Conservation (phyloP, 306 rosid species). For the Glycine tomentella region DNA sequence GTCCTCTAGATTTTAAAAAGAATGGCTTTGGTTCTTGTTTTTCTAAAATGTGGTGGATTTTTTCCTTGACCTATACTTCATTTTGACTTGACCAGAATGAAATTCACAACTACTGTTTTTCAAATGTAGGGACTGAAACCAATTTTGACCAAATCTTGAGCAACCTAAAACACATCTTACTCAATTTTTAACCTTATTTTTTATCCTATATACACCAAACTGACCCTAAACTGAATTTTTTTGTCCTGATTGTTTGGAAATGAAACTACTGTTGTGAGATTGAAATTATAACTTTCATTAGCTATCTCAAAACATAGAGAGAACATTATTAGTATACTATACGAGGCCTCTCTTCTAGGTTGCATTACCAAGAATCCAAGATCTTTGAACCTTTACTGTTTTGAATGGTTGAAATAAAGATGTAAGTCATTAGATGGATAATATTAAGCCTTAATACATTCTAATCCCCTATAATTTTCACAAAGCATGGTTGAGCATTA, state of each 20-base stretch:
- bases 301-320: slow-evolving; percentile 9
- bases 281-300: slow-evolving; percentile 20
- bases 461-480: background rate
- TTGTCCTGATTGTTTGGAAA: background rate
- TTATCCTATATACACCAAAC: background rate
- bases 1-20: too few species aligned
- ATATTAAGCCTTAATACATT: background rate
- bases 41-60: background rate
- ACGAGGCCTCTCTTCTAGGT: background rate
- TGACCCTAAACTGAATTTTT: background rate
- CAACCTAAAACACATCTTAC: background rate
- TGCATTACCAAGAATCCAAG: slow-evolving; percentile 7
- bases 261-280: slow-evolving; percentile 11
- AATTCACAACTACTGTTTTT: background rate
- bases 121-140: background rate
- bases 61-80: background rate
- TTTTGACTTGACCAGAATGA: background rate
- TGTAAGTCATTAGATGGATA: background rate
- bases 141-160: background rate
- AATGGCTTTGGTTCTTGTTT: background rate
- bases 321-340: background rate
- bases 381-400: background rate
- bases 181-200: background rate
- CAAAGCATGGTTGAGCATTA: background rate
- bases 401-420: background rate